phyloP scores from a whole-genome alignment of 129 eudicot genomes.

The Cynara cardunculus region DNA sequence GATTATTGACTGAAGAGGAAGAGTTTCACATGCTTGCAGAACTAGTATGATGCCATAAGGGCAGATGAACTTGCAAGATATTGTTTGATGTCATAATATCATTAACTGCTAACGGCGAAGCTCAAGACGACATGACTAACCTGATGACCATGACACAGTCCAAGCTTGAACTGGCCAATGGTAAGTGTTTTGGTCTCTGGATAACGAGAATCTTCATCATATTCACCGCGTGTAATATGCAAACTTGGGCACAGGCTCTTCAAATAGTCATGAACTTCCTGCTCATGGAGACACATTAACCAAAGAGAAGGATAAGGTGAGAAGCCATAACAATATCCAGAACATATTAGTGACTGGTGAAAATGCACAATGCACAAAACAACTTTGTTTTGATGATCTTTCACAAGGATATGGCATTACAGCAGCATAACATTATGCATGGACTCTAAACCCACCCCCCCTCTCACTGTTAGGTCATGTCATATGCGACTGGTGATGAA shows the following conservation, averaged over 20 bases:
- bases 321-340: not conserved
- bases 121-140: conserved; percentile 28
- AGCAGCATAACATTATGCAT: not conserved
- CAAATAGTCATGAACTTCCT: conserved; percentile 98
- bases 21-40: not conserved
- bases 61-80: not conserved
- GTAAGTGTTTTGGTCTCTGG: conserved; percentile 89
- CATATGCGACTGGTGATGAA: not conserved
- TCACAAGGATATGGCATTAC: not conserved
- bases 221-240: conserved; percentile 95
- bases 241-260: conserved; percentile 85
- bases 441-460: not conserved
- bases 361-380: not conserved
- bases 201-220: conserved; percentile 93
- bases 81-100: conserved; percentile 2
- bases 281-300: conserved; percentile 21
- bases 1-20: not conserved
- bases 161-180: conserved; percentile 97
- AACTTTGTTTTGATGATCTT: not conserved
- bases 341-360: not conserved
- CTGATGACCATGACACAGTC: conserved; percentile 99
- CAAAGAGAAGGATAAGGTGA: not conserved
- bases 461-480: not conserved
- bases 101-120: not conserved
- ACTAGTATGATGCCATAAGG: not conserved